Percentiles rank a stretch among this genome's conserved stretches.
Conservation (phyloP, 371 early-diverging fungal genomes). For the Mortierella sp. region DNA sequence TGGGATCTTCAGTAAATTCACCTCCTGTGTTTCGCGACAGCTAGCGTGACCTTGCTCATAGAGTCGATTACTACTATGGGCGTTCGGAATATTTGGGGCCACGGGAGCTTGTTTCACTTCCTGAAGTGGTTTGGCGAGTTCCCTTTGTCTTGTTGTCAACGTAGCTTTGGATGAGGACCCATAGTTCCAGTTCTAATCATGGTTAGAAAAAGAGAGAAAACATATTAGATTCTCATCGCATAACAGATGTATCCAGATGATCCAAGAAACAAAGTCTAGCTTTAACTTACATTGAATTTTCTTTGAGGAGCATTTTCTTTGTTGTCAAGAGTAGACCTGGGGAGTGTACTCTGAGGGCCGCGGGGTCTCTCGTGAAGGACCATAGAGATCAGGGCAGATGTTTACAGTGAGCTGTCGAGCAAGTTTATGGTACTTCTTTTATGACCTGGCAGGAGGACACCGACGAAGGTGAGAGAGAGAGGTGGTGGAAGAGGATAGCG, state of each 20-base stretch:
- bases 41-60: not conserved
- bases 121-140: not conserved
- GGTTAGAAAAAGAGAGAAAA: not conserved
- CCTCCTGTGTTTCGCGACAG: not conserved
- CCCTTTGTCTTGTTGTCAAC: not conserved
- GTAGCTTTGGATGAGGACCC: not conserved
- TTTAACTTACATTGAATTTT: not conserved
- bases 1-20: conserved; percentile 11
- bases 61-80: not conserved
- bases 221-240: not conserved
- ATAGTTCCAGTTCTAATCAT: not conserved
- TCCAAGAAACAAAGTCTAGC: not conserved
- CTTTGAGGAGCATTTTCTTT: conserved; percentile 6
- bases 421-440: not conserved
- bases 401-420: no score
- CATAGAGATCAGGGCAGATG: not conserved
- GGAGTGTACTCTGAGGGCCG: not conserved
- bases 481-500: no score
- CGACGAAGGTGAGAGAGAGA: no score
- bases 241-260: not conserved
- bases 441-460: no score
- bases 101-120: not conserved
- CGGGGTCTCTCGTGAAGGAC: not conserved
- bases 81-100: not conserved
- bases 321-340: not conserved